These are phyloP conservation scores for Pichia kluyveri DNA, from an alignment of 805 yeast species.

Conservation along the genomic window DNA sequence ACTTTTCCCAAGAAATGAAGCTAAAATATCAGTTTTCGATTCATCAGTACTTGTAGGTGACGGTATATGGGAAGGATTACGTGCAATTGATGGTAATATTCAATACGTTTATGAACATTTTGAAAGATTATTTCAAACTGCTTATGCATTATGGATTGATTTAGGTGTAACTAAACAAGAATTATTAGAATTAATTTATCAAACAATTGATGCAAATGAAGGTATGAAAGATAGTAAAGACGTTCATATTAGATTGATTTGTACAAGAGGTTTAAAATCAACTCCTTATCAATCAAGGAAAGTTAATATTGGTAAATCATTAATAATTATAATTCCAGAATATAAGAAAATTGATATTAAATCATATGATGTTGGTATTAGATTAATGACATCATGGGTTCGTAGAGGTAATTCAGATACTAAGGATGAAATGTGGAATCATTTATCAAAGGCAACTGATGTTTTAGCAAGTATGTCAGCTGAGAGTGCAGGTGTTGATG, in stretches of 20 bases:
- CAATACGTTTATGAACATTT: slow-evolving; percentile 2
- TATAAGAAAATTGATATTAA: background rate
- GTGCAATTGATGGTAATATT: background rate
- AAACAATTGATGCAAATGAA: slow-evolving; percentile 4
- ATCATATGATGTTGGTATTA: background rate
- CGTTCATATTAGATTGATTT: slow-evolving; percentile 1
- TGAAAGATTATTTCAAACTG: slow-evolving; percentile 1
- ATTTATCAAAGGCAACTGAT: slow-evolving; percentile 3
- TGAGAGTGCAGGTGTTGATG: slow-evolving; percentile 3
- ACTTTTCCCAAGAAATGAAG: background rate
- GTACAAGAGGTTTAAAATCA: slow-evolving; percentile 3
- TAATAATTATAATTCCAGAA: slow-evolving; percentile 2
- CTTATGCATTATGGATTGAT: slow-evolving; percentile 2
- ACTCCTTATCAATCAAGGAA: slow-evolving; percentile 4
- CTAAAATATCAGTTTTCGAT: slow-evolving; percentile 3
- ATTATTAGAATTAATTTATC: background rate
- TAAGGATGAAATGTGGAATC: slow-evolving; percentile 6
- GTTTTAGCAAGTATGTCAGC: background rate
- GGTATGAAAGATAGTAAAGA: background rate
- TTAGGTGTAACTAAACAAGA: background rate
- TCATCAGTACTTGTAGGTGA: slow-evolving; percentile 3
- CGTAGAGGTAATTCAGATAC: slow-evolving; percentile 2
- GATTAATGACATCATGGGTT: slow-evolving; percentile 2
- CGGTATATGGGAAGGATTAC: slow-evolving; percentile 3
- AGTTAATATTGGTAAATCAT: slow-evolving; percentile 2